These are phyloP conservation scores for Aspergillus japonicus DNA, from an alignment of 2,329 filamentous ascomycete genomes.

Conservation along the genomic window DNA sequence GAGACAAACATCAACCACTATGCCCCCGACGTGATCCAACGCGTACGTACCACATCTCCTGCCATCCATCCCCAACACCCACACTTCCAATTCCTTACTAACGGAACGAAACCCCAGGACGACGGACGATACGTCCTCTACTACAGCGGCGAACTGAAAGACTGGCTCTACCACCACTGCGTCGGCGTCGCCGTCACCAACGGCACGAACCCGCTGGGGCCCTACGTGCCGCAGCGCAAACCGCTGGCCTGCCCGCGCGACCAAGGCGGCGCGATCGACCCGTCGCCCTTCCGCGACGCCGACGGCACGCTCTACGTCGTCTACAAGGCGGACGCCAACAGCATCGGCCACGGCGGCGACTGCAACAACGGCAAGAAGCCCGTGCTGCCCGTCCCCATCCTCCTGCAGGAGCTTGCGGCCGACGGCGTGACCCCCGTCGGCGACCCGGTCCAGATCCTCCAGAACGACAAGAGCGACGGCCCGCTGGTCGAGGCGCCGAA, in stretches of 20 bases:
- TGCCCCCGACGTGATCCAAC: constrained; percentile 59
- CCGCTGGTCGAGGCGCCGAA: constrained; percentile 62
- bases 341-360: constrained; percentile 45
- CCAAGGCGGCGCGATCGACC: constrained; percentile 61
- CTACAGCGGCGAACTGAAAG: constrained; percentile 51
- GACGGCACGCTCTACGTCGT: constrained; percentile 56
- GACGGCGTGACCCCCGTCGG: constrained; percentile 55
- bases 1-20: constrained; percentile 54
- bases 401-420: constrained; percentile 38
- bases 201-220: constrained; percentile 31
- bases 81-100: neutral
- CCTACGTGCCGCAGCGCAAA: constrained; percentile 48
- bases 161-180: constrained; percentile 50
- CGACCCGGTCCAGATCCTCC: constrained; percentile 54
- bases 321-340: constrained; percentile 66
- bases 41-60: constrained; percentile 30
- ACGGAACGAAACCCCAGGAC: constrained; percentile 12
- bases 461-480: constrained; percentile 60
- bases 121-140: constrained; percentile 58
- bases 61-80: neutral
- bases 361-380: constrained; percentile 45
- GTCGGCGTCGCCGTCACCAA: constrained; percentile 54
- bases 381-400: constrained; percentile 31
- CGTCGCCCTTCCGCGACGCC: constrained; percentile 57
- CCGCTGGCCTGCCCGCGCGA: constrained; percentile 54